Conservation (phyloP, 2,329 filamentous ascomycete species). For the Monosporascus sp. region DNA sequence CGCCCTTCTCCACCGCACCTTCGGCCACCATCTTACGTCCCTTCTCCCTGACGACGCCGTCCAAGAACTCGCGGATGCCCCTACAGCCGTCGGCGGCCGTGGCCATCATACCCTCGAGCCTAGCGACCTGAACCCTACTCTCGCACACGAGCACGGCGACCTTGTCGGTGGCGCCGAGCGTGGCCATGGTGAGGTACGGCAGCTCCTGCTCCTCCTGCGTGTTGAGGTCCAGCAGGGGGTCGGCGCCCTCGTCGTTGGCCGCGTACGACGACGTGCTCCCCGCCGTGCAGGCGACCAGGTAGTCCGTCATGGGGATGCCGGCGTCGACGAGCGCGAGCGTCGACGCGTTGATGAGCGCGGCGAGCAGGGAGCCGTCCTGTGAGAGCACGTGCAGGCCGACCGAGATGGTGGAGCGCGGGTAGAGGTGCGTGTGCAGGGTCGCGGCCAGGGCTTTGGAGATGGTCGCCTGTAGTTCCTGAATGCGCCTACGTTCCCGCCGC, state of each 20-base stretch:
- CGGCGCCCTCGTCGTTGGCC: constrained; percentile 60
- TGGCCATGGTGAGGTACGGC: constrained; percentile 81
- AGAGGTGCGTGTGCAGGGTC: constrained; percentile 79
- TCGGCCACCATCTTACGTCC: constrained; percentile 59
- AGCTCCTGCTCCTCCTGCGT: constrained; percentile 78
- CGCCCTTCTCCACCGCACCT: constrained; percentile 44
- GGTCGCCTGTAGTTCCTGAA: constrained; percentile 73
- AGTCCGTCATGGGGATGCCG: constrained; percentile 90
- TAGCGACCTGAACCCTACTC: constrained; percentile 73
- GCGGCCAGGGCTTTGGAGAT: constrained; percentile 71
- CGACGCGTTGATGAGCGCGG: constrained; percentile 83
- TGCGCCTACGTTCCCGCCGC: constrained; percentile 50
- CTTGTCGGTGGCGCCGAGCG: constrained; percentile 66
- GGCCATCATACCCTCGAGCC: constrained; percentile 87
- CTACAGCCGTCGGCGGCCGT: constrained; percentile 90
- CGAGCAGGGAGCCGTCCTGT: constrained; percentile 84
- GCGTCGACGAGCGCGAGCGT: constrained; percentile 92
- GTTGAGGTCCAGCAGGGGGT: constrained; percentile 77
- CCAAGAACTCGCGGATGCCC: constrained; percentile 74
- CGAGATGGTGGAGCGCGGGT: constrained; percentile 79
- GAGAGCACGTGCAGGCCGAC: constrained; percentile 83
- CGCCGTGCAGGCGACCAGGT: constrained; percentile 81
- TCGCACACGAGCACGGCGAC: constrained; percentile 81
- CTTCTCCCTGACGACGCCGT: constrained; percentile 69
- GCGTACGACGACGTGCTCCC: constrained; percentile 68